Percentiles rank a stretch among this genome's conserved stretches.
These are phyloP conservation scores for Leishmania tarentolae DNA, from an alignment of 208 protist species.

Conservation along the genomic window DNA sequence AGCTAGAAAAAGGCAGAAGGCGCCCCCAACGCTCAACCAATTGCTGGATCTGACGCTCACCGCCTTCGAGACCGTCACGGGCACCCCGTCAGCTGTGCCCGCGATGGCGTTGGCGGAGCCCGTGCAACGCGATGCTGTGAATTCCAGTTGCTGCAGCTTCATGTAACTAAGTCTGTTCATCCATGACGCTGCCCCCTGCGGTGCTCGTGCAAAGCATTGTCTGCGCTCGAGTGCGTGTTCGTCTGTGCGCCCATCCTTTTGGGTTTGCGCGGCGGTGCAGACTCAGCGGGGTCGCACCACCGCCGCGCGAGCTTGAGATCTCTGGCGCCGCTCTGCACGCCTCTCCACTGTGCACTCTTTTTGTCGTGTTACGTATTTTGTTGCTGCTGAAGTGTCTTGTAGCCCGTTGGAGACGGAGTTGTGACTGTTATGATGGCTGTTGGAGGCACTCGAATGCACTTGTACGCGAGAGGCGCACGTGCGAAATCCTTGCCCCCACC, in stretches of 20 bases:
- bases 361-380: neutral
- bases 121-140: conserved; percentile 23
- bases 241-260: neutral
- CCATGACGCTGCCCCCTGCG: neutral
- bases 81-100: conserved; percentile 41
- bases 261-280: neutral
- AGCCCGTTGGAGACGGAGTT: neutral
- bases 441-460: neutral
- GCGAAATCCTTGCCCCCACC: neutral
- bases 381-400: neutral
- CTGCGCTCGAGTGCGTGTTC: neutral
- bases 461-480: neutral
- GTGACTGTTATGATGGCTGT: neutral
- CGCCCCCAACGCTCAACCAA: conserved; percentile 54
- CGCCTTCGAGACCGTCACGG: conserved; percentile 48
- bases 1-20: conserved; percentile 21
- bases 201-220: neutral
- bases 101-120: conserved; percentile 54
- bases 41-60: conserved; percentile 66
- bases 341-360: neutral
- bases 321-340: neutral
- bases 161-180: conserved; percentile 28
- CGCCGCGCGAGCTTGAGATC: neutral
- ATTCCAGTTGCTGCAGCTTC: conserved; percentile 36
- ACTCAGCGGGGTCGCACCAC: neutral